These are phyloP conservation scores for Umbelopsis ramanniana DNA, from an alignment of 192 early-diverging fungal genomes.

Conservation along the genomic window DNA sequence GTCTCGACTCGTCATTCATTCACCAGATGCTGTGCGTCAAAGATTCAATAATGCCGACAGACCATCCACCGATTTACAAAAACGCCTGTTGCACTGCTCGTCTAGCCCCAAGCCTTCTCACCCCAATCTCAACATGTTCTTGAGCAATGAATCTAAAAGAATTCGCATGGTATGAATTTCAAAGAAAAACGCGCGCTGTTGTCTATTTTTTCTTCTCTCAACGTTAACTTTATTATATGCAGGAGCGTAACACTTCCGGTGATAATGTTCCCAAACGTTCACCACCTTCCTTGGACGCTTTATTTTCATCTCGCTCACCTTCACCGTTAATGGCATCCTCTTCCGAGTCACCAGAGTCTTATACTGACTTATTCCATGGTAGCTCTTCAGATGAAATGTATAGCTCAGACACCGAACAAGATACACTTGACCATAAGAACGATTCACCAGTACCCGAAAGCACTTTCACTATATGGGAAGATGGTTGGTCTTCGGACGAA, in stretches of 20 bases:
- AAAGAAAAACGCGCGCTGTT: too few relatives aligned
- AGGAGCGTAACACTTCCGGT: not conserved
- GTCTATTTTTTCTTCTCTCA: not conserved
- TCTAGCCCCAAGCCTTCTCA: conserved; percentile 12
- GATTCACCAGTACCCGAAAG: conserved; percentile 14
- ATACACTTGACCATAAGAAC: not conserved
- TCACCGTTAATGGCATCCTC: conserved; percentile 11
- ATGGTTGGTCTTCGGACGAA: not conserved
- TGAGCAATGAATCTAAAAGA: conserved; percentile 7
- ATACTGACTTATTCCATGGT: not conserved
- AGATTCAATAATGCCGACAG: conserved; percentile 22
- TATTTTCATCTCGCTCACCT: conserved; percentile 18
- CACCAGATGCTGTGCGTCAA: conserved; percentile 14
- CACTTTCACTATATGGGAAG: conserved; percentile 5
- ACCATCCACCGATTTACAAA: conserved; percentile 22
- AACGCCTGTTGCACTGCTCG: conserved; percentile 3
- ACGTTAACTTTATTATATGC: not conserved
- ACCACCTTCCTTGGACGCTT: not conserved
- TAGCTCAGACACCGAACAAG: conserved; percentile 18
- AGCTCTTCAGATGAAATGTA: conserved; percentile 18
- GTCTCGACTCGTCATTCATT: conserved; percentile 16
- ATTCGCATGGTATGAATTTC: conserved; percentile 10
- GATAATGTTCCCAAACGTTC: not conserved
- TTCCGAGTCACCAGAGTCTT: not conserved
- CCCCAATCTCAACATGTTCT: conserved; percentile 15